phyloP scores from a whole-genome alignment of 352 stramenopile genomes.

The Thalassiosira ordinaria region DNA sequence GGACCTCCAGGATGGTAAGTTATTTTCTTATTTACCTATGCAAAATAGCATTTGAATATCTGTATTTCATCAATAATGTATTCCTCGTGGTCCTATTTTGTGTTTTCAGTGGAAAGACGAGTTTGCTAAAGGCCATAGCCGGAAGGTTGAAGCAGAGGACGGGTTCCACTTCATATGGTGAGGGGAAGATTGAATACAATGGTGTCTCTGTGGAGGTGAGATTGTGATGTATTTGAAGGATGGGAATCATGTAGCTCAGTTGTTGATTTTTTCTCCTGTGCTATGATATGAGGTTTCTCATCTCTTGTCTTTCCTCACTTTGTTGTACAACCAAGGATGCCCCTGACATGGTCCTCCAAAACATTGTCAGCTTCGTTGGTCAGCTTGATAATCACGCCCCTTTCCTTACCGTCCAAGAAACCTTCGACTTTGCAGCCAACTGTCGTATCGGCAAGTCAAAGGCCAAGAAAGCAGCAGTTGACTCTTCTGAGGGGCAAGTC shows the following conservation, averaged over 20 bases:
- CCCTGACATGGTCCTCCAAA: constrained; percentile 64
- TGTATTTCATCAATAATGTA: too few species aligned
- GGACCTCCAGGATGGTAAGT: constrained; percentile 67
- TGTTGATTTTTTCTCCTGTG: too few species aligned
- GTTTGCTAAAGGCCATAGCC: constrained; percentile 66
- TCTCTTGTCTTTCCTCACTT: too few species aligned
- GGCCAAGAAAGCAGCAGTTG: constrained; percentile 20
- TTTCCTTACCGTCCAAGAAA: constrained; percentile 90
- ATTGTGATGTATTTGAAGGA: constrained; percentile 8
- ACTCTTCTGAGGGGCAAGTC: constrained; percentile 48
- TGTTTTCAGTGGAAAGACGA: constrained; percentile 77
- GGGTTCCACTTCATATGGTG: constrained; percentile 10
- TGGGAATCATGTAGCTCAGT: too few species aligned
- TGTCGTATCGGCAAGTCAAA: constrained; percentile 82
- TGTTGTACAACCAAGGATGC: constrained; percentile 59
- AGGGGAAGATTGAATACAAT: constrained; percentile 75
- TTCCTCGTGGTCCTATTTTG: too few species aligned
- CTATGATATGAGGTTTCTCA: too few species aligned
- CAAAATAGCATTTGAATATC: too few species aligned
- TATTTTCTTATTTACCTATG: too few species aligned
- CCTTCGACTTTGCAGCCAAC: constrained; percentile 89
- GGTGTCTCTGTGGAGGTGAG: constrained; percentile 57
- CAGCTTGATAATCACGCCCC: constrained; percentile 89
- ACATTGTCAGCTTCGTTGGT: constrained; percentile 88
- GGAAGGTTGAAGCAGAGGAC: constrained; percentile 46